Percentiles rank a stretch among this genome's conserved stretches.
These are phyloP conservation scores for Kuraishia piskuri DNA, from an alignment of 805 yeast species.

Conservation along the genomic window DNA sequence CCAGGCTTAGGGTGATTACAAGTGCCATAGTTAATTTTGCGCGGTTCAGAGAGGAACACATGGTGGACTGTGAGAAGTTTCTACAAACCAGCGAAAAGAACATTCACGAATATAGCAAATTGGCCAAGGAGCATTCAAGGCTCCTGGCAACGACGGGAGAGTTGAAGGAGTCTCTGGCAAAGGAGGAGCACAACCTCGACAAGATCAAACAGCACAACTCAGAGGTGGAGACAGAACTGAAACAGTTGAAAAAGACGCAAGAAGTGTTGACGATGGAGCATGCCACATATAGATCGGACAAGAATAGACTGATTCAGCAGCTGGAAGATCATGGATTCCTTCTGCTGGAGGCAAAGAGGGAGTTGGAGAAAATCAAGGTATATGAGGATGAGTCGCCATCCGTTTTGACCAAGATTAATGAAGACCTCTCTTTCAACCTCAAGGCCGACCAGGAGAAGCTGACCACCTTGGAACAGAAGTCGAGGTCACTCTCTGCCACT, in stretches of 20 bases:
- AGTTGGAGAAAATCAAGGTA: conserved; percentile 48
- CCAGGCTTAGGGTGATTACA: conserved; percentile 51
- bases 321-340: conserved; percentile 54
- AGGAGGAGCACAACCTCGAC: conserved; percentile 3
- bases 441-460: conserved; percentile 29
- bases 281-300: conserved; percentile 53
- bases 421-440: conserved; percentile 40
- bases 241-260: conserved; percentile 51
- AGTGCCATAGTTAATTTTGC: conserved; percentile 86
- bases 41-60: conserved; percentile 70
- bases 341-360: conserved; percentile 46
- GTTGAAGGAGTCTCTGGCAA: conserved; percentile 5
- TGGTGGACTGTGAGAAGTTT: conserved; percentile 58
- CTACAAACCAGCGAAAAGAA: conserved; percentile 44
- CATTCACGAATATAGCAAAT: conserved; percentile 34
- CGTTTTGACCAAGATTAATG: conserved; percentile 41
- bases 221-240: conserved; percentile 51
- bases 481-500: conserved; percentile 43
- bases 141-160: conserved; percentile 18
- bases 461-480: conserved; percentile 33
- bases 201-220: conserved; percentile 3
- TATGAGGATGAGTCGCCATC: conserved; percentile 57
- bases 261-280: conserved; percentile 56
- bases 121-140: conserved; percentile 31
- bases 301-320: conserved; percentile 45